A percentile compares a stretch with the other conserved stretches of the same genome.
Conservation (phyloP, 2,329 filamentous ascomycete genomes). For the Aureobasidium vineae region DNA sequence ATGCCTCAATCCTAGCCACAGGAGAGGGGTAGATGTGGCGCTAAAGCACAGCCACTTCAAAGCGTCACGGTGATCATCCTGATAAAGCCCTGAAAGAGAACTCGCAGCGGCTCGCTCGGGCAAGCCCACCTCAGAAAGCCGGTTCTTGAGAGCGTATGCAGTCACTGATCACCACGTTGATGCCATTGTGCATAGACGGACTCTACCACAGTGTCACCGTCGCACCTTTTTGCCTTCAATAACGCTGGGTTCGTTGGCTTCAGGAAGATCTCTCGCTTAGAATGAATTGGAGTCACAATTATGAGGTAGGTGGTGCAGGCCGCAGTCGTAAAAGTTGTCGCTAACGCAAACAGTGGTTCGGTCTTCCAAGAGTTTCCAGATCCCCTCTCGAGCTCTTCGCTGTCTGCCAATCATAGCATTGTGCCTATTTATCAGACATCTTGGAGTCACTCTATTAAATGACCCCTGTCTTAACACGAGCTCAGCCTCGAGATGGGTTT, state of each 20-base stretch:
- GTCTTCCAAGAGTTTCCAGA: neutral
- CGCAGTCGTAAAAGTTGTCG: neutral
- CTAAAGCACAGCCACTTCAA: conserved; percentile 11
- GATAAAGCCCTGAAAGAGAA: neutral
- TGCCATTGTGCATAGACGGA: conserved; percentile 21
- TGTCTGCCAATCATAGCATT: neutral
- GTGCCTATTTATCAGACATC: neutral
- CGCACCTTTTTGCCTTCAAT: neutral
- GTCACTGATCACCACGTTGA: conserved; percentile 22
- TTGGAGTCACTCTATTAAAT: neutral
- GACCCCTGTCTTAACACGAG: conserved; percentile 1
- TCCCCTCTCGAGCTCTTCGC: neutral
- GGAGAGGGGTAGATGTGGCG: conserved; percentile 21
- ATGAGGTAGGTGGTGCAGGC: neutral
- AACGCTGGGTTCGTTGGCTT: conserved; percentile 5
- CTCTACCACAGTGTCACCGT: conserved; percentile 12
- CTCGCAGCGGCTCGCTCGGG: conserved; percentile 3
- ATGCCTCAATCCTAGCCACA: conserved; percentile 18
- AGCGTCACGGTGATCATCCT: conserved; percentile 17
- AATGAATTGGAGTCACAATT: neutral
- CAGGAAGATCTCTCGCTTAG: neutral
- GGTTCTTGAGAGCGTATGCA: conserved; percentile 1
- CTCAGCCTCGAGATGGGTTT: neutral
- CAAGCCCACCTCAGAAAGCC: neutral
- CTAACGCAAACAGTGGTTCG: neutral